Evolutionary conservation across 176 grass and related monocot genomes (phyloP), one percentile per base, ranked within the genome.

Genomic region (Alloteropsis semialata): DNA sequence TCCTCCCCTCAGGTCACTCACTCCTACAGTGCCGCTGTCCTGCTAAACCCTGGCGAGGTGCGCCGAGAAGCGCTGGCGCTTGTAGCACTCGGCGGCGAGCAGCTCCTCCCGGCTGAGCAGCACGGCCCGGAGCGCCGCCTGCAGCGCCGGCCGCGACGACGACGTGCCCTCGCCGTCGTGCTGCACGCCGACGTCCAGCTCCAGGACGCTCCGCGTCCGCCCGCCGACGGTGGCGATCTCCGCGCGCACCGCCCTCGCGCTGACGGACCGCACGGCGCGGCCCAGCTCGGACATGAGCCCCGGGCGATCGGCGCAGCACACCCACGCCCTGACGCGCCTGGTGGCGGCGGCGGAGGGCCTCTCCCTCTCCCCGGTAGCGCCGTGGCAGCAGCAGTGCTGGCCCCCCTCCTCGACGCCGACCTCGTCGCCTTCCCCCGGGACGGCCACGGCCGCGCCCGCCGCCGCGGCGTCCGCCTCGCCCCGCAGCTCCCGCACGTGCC

Each of bases 171-270:
- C 38, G 45, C 79, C 72, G 62, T 45, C 64, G 11, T 51, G 38
- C 29, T 68, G 81, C 42, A 55, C 81, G 12, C 56, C 72, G 87
- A 89, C 69, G 44, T 93, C 93, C 27, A 99, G 79, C 82, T 99
- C 85, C 63, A 99, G 87, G 37, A 92, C 72, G 77, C 93, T 99
- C 72, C 87, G 72, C 0, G 89, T 96, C 46, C 96, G 80, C 9
- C 96, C 93, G 3, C 87, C 96, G 15, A 99, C 83, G 38, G 96
- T 96, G 41, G 91, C 87, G 41, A 96, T 96, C 93, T 99, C 93
- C 0, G 85, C 96, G 13, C 91, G 89, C 4, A 99, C 93, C 29
- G 96, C 91, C 83, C 77, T 81, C 18, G 93, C 93, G 65, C 89
- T 72, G 16, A 90, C 96, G 8, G 96, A 96, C 46, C 87, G 84